phyloP scores from a whole-genome alignment of 1,284 basidiomycete genomes.

The Apiotrichum porosum region DNA sequence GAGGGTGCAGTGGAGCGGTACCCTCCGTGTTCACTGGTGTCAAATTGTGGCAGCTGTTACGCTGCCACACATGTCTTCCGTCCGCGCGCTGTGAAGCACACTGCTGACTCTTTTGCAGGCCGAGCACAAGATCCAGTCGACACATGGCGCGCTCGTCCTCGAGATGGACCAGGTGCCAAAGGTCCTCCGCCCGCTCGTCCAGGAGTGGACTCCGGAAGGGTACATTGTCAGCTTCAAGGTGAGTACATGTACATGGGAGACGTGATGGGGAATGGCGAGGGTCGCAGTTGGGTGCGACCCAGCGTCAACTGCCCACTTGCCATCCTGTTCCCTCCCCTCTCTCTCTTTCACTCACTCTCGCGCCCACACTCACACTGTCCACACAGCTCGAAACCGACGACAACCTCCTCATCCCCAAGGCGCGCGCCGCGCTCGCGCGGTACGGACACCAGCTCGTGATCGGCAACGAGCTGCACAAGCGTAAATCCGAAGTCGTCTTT shows the following conservation, averaged over 20 bases:
- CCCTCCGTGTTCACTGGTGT: too few species aligned
- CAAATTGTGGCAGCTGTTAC: too few species aligned
- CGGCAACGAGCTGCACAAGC: slow-evolving; percentile 82
- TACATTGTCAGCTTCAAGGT: slow-evolving; percentile 98
- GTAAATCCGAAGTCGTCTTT: slow-evolving; percentile 90
- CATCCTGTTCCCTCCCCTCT: too few species aligned
- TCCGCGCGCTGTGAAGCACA: too few species aligned
- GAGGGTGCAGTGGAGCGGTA: too few species aligned
- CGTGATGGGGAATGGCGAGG: background rate
- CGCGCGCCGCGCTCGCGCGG: slow-evolving; percentile 75
- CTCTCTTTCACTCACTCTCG: background rate
- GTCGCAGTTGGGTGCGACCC: too few species aligned
- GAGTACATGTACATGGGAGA: slow-evolving; percentile 5
- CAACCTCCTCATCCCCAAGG: slow-evolving; percentile 80
- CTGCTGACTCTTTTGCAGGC: slow-evolving; percentile 55
- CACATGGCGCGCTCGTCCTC: slow-evolving; percentile 83
- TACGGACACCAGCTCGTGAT: slow-evolving; percentile 98
- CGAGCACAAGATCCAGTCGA: slow-evolving; percentile 97
- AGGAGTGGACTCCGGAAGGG: slow-evolving; percentile 87
- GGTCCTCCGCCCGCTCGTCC: slow-evolving; percentile 84
- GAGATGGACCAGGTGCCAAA: slow-evolving; percentile 99
- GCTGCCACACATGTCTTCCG: too few species aligned
- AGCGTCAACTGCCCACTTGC: too few species aligned
- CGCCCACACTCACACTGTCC: too few species aligned
- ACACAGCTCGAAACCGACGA: slow-evolving; percentile 88